Conservation (phyloP, 2,329 filamentous ascomycete species). For the Aspergillus japonicus region DNA sequence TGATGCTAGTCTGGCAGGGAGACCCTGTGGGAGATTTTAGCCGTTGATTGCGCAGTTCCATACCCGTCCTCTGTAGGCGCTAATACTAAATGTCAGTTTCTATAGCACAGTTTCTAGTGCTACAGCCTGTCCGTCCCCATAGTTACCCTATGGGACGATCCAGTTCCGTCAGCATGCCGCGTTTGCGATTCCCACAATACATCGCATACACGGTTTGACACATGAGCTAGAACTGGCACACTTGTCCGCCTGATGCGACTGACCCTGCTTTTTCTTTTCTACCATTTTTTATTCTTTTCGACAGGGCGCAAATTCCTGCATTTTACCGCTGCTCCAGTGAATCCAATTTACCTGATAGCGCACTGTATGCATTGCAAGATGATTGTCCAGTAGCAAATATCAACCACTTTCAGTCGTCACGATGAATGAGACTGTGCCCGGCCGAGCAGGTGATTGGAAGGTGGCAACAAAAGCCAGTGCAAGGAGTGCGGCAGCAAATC, state of each 20-base stretch:
- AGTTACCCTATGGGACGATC: constrained; percentile 3
- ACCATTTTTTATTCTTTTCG: background rate
- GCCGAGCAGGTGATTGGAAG: constrained; percentile 11
- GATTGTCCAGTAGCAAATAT: background rate
- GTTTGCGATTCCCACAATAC: background rate
- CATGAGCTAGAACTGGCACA: background rate
- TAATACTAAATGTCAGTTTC: constrained; percentile 1
- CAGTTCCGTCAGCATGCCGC: constrained; percentile 3
- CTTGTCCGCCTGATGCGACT: background rate
- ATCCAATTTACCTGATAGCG: background rate
- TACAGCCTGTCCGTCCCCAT: background rate
- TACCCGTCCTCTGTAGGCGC: background rate
- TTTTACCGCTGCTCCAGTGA: background rate
- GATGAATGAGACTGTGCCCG: constrained; percentile 8
- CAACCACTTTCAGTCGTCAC: background rate
- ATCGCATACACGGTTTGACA: background rate
- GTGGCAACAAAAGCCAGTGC: constrained; percentile 18
- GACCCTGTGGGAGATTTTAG: background rate
- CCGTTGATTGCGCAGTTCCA: background rate
- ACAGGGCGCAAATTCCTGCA: background rate
- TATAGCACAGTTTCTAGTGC: background rate
- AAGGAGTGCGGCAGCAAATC: constrained; percentile 15
- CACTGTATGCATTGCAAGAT: background rate
- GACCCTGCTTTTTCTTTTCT: background rate
- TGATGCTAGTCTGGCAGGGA: background rate